Evolutionary conservation across 208 protist genomes (phyloP).

Genomic region (Crithidia mellificae): DNA sequence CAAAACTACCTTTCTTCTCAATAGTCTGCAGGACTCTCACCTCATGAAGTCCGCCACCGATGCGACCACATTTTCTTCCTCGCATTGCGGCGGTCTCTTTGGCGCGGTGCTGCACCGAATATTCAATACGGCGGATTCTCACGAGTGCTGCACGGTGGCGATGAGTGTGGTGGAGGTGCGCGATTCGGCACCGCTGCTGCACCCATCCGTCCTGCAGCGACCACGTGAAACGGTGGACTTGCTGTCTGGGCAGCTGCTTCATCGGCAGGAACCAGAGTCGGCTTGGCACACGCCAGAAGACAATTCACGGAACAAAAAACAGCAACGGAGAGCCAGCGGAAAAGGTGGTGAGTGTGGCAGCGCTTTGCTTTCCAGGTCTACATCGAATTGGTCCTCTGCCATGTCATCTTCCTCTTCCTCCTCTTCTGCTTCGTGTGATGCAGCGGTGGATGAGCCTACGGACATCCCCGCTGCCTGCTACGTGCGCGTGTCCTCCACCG

Average conservation of each 20-base stretch:
- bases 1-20: constrained; percentile 28
- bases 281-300: no score
- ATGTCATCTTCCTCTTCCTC: neutral
- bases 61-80: neutral
- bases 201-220: constrained; percentile 29
- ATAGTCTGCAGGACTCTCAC: neutral
- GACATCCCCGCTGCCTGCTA: constrained; percentile 42
- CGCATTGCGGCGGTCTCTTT: constrained; percentile 22
- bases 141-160: constrained; percentile 5
- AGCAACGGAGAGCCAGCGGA: neutral
- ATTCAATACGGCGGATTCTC: neutral
- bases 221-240: constrained; percentile 34
- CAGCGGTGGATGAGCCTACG: constrained; percentile 15
- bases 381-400: no score
- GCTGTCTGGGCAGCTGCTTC: constrained; percentile 30
- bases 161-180: constrained; percentile 35
- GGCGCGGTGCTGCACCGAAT: constrained; percentile 25
- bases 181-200: constrained; percentile 30
- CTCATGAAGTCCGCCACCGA: neutral
- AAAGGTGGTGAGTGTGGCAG: neutral
- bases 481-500: constrained; percentile 21
- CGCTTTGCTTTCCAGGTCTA: no score
- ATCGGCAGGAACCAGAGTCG: neutral
- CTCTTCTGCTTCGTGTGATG: neutral
- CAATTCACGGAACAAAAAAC: neutral